A percentile compares a stretch with the other conserved stretches of the same genome.
Evolutionary conservation across 495 filamentous ascomycete species (phyloP).

Genomic region (Stereocaulon alpinum): DNA sequence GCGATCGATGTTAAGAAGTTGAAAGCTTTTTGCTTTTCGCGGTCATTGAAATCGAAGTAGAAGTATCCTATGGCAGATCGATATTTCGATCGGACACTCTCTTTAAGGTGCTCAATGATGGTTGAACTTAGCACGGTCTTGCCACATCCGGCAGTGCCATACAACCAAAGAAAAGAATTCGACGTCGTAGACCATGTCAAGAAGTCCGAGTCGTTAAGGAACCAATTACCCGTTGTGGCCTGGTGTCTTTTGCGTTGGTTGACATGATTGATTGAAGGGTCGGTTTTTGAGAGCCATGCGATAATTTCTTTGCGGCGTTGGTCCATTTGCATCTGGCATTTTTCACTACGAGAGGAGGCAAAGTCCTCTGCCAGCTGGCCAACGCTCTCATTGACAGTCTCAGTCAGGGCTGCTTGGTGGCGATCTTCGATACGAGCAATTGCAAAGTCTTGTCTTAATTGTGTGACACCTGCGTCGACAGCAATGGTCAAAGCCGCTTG

Average conservation of each 20-base stretch:
- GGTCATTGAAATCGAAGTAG: conserved; percentile 28
- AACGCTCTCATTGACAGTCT: not conserved
- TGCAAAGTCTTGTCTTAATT: not conserved
- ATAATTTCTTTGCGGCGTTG: not conserved
- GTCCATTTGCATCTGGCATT: not conserved
- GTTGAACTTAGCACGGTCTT: not conserved
- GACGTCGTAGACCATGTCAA: not conserved
- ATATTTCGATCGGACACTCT: not conserved
- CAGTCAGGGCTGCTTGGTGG: no score
- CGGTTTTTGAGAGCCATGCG: conserved; percentile 1
- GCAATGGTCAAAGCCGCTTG: conserved; percentile 8
- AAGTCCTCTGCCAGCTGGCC: not conserved
- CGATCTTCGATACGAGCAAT: no score
- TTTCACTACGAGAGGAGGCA: not conserved
- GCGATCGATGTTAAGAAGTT: conserved; percentile 23
- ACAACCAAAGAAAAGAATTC: not conserved
- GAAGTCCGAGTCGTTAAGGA: not conserved
- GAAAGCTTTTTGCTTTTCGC: conserved; percentile 22
- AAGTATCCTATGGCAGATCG: conserved; percentile 12
- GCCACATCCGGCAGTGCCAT: not conserved
- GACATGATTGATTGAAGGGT: not conserved
- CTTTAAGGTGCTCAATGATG: not conserved
- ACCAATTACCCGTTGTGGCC: conserved; percentile 5
- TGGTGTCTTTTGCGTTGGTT: conserved; percentile 8
- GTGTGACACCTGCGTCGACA: not conserved